These are phyloP conservation scores for Anisogramma anomala DNA, from an alignment of 2,329 filamentous ascomycete species.

Conservation along the genomic window DNA sequence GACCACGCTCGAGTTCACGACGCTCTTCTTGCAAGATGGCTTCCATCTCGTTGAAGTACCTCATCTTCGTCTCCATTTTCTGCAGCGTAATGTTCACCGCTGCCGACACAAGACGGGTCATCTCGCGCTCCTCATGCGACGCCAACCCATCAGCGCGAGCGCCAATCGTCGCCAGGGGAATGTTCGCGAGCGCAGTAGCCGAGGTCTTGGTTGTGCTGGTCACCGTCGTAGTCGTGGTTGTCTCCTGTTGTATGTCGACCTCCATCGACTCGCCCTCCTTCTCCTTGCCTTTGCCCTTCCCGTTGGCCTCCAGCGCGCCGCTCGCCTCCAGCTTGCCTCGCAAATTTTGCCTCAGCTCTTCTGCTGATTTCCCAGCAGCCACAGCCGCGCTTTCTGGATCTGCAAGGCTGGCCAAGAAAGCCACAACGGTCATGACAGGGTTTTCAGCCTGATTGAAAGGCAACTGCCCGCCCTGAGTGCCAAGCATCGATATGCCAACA, in stretches of 20 bases:
- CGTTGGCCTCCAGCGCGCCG: slow-evolving; percentile 27
- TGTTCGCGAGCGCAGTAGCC: slow-evolving; percentile 50
- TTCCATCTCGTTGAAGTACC: slow-evolving; percentile 96
- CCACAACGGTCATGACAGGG: slow-evolving; percentile 90
- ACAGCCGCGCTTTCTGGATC: slow-evolving; percentile 85
- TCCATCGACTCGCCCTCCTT: slow-evolving; percentile 49
- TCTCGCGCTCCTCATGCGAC: slow-evolving; percentile 92
- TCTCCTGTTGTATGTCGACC: slow-evolving; percentile 43
- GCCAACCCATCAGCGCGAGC: slow-evolving; percentile 79
- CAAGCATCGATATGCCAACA: slow-evolving; percentile 53
- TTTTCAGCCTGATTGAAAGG: slow-evolving; percentile 92
- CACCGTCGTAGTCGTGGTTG: slow-evolving; percentile 35
- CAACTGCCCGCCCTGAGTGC: slow-evolving; percentile 64
- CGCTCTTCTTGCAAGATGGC: slow-evolving; percentile 82
- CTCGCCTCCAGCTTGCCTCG: slow-evolving; percentile 62
- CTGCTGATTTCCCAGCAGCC: slow-evolving; percentile 76
- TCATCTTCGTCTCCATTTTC: slow-evolving; percentile 90
- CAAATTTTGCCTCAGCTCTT: slow-evolving; percentile 71
- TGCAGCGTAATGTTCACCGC: slow-evolving; percentile 89
- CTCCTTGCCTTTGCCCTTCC: slow-evolving; percentile 48
- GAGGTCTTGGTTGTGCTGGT: slow-evolving; percentile 37
- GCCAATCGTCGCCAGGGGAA: slow-evolving; percentile 76
- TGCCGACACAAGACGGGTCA: slow-evolving; percentile 84
- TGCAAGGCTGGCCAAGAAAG: slow-evolving; percentile 82
- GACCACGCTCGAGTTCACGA: slow-evolving; percentile 78